These are phyloP conservation scores for Vigna mungo DNA, from an alignment of 306 rosid genomes.

Conservation along the genomic window DNA sequence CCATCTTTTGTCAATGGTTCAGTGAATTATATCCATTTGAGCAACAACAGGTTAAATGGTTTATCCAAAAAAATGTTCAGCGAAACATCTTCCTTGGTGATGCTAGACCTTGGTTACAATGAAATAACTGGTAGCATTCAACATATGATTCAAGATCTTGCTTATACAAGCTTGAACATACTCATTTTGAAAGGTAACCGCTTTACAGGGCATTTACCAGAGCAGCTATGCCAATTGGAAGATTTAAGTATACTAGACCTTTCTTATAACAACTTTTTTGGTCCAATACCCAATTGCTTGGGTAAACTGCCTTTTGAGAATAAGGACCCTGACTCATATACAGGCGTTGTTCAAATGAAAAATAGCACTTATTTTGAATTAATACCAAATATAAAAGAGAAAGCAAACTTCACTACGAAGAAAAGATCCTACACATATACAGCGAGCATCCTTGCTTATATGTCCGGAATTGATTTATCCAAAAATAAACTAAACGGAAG, in stretches of 20 bases:
- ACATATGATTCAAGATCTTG: slow-evolving; percentile 14
- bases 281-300: slow-evolving; percentile 27
- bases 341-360: not conserved
- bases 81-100: not conserved
- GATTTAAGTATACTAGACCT: not conserved
- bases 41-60: slow-evolving; percentile 16
- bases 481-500: not conserved
- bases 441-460: not conserved
- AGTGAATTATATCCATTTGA: not conserved
- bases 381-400: not conserved
- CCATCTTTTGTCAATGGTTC: slow-evolving; percentile 19
- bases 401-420: not conserved
- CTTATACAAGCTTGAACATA: not conserved
- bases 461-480: not conserved
- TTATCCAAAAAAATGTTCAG: slow-evolving; percentile 35
- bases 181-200: slow-evolving; percentile 27
- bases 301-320: slow-evolving; percentile 28
- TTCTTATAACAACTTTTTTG: not conserved
- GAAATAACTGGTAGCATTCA: slow-evolving; percentile 9
- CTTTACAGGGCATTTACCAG: slow-evolving; percentile 11
- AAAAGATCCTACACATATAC: slow-evolving; percentile 12
- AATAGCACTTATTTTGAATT: not conserved
- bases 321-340: not conserved
- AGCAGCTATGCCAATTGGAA: slow-evolving; percentile 3
- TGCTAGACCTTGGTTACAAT: slow-evolving; percentile 34